Evolutionary conservation across 805 yeast genomes (phyloP).

Genomic region (Kodamaea neixiangensis): DNA sequence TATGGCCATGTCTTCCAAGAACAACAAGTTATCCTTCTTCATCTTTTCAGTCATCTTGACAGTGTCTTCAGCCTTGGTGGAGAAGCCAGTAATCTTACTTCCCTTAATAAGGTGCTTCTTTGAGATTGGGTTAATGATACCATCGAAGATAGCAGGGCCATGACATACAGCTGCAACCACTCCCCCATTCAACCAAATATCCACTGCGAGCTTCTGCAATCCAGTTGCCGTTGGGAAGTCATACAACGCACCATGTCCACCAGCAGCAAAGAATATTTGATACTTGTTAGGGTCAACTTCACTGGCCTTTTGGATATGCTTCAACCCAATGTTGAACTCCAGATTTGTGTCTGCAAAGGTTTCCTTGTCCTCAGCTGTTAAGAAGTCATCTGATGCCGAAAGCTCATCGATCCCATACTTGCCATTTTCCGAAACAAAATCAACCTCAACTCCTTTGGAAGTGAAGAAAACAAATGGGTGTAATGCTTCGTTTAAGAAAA

Average conservation of each 20-base stretch:
- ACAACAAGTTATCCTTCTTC: constrained; percentile 8
- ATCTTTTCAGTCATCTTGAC: constrained; percentile 4
- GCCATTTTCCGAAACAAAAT: constrained; percentile 61
- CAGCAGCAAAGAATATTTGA: constrained; percentile 60
- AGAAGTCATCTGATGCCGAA: constrained; percentile 43
- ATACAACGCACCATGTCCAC: constrained; percentile 63
- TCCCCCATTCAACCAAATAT: constrained; percentile 53
- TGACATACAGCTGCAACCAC: constrained; percentile 68
- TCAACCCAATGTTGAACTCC: constrained; percentile 40
- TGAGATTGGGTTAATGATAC: constrained; percentile 41
- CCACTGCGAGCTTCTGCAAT: constrained; percentile 47
- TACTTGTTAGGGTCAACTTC: constrained; percentile 51
- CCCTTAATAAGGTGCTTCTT: constrained; percentile 52
- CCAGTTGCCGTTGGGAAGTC: constrained; percentile 57
- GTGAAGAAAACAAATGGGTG: constrained; percentile 57
- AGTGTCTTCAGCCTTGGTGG: constrained; percentile 52
- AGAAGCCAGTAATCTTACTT: constrained; percentile 61
- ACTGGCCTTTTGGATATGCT: constrained; percentile 46
- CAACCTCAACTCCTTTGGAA: constrained; percentile 53
- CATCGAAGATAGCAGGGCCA: constrained; percentile 62
- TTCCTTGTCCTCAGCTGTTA: constrained; percentile 46
- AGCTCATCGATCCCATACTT: constrained; percentile 58
- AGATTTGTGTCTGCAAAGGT: constrained; percentile 39
- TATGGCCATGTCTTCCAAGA: constrained; percentile 16
- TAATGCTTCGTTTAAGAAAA: constrained; percentile 57